A percentile compares a stretch with the other conserved stretches of the same genome.
Conservation (phyloP, 2,329 filamentous ascomycete species). For the Nemania bipapillata region DNA sequence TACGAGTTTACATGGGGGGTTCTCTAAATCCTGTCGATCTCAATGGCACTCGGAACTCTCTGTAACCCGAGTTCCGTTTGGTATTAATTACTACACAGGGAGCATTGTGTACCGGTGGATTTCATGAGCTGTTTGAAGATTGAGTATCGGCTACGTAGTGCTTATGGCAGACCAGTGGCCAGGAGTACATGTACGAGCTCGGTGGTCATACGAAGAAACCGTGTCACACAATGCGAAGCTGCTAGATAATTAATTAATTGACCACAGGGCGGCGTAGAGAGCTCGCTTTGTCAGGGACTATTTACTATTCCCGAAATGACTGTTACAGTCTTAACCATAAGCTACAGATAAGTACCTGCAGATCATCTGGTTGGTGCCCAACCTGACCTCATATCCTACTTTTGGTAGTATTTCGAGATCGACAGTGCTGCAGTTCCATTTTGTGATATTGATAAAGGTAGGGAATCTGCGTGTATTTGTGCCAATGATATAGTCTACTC, state of each 20-base stretch:
- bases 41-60: too few species aligned
- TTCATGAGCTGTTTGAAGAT: not conserved
- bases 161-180: not conserved
- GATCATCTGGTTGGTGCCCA: too few species aligned
- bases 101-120: not conserved
- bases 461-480: too few species aligned
- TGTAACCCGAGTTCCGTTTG: not conserved
- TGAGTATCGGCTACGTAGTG: not conserved
- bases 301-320: not conserved
- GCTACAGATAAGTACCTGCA: too few species aligned
- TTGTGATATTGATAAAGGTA: too few species aligned
- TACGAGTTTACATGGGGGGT: too few species aligned
- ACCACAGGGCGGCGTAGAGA: not conserved
- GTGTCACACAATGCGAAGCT: not conserved
- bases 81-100: not conserved
- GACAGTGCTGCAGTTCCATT: too few species aligned
- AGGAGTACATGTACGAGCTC: not conserved
- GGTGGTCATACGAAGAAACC: not conserved
- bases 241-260: not conserved
- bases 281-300: not conserved
- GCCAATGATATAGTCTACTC: too few species aligned
- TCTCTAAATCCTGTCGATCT: too few species aligned
- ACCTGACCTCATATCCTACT: too few species aligned
- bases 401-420: too few species aligned
- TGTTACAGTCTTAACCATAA: too few species aligned